Percentiles rank a stretch among this genome's conserved stretches.
phyloP scores from a whole-genome alignment of 306 rosid species.

The Medicago ruthenica region DNA sequence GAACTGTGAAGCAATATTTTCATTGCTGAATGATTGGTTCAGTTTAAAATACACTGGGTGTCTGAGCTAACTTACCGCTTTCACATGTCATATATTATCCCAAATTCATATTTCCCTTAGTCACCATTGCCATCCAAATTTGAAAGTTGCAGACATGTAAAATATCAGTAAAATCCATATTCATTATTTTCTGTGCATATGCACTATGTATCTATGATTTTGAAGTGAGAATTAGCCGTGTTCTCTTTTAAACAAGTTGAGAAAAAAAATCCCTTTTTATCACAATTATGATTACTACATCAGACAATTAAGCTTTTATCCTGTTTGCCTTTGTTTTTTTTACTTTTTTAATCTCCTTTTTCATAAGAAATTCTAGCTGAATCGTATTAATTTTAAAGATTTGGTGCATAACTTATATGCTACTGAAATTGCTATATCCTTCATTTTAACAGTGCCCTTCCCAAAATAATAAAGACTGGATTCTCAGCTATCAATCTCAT shows the following conservation, averaged over 20 bases:
- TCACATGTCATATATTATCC: not conserved
- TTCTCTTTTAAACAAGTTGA: constrained; percentile 4
- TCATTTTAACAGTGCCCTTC: constrained; percentile 73
- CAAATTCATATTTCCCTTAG: no score
- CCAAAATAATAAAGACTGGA: constrained; percentile 97
- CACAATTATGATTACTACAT: constrained; percentile 9
- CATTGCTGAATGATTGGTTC: no score
- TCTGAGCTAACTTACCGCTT: not conserved
- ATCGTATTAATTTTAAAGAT: constrained; percentile 17
- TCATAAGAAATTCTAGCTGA: not conserved
- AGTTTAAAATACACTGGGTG: no score
- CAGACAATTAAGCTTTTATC: not conserved
- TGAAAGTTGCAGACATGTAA: not conserved
- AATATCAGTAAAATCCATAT: not conserved
- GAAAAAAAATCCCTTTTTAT: not conserved
- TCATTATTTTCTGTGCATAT: not conserved
- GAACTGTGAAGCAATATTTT: not conserved
- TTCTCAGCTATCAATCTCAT: constrained; percentile 97
- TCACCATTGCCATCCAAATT: not conserved
- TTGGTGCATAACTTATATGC: constrained; percentile 24
- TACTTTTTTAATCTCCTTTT: constrained; percentile 1
- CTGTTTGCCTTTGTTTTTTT: constrained; percentile 24
- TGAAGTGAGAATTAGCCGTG: not conserved
- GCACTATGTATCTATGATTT: not conserved
- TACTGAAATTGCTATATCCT: constrained; percentile 38